Conservation (phyloP, 192 early-diverging fungal species). For the Coemansia aciculifera region DNA sequence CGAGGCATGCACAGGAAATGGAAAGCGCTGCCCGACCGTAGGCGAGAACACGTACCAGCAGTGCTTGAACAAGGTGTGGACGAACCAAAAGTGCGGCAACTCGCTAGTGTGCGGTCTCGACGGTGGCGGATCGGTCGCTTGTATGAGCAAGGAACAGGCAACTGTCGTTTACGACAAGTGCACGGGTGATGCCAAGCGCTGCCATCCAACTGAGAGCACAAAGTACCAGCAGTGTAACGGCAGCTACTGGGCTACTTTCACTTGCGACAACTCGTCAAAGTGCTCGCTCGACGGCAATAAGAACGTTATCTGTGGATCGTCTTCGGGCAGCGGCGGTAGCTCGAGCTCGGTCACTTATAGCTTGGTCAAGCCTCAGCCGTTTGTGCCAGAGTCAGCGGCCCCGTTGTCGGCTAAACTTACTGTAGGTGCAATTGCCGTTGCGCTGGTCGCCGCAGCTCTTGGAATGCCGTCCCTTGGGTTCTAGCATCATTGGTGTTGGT, state of each 20-base stretch:
- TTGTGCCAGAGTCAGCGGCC: slow-evolving; percentile 28
- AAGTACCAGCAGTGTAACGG: slow-evolving; percentile 53
- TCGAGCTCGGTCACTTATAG: slow-evolving; percentile 18
- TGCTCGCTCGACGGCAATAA: slow-evolving; percentile 30
- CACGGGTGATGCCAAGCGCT: slow-evolving; percentile 29
- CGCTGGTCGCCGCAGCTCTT: slow-evolving; percentile 20
- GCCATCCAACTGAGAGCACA: slow-evolving; percentile 17
- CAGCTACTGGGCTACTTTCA: slow-evolving; percentile 25
- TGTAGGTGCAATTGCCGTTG: slow-evolving; percentile 14
- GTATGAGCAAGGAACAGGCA: slow-evolving; percentile 37
- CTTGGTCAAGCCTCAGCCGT: slow-evolving; percentile 27
- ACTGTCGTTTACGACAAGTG: slow-evolving; percentile 26
- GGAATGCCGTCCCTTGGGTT: slow-evolving; percentile 19
- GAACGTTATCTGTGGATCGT: slow-evolving; percentile 24
- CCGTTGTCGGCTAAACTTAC: slow-evolving; percentile 8
- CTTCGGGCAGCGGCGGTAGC: background rate
- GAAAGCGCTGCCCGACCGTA: slow-evolving; percentile 22
- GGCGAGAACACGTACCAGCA: slow-evolving; percentile 22
- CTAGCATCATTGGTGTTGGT: background rate
- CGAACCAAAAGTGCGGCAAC: slow-evolving; percentile 28
- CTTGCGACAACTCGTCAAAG: slow-evolving; percentile 14
- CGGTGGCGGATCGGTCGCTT: slow-evolving; percentile 21
- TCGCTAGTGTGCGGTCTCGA: slow-evolving; percentile 32
- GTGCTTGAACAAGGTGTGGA: slow-evolving; percentile 36
- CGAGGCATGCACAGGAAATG: slow-evolving; percentile 29